Base-by-base conservation (phyloP, 805 yeast genomes). In the Zygoascus flipseniorum region DNA sequence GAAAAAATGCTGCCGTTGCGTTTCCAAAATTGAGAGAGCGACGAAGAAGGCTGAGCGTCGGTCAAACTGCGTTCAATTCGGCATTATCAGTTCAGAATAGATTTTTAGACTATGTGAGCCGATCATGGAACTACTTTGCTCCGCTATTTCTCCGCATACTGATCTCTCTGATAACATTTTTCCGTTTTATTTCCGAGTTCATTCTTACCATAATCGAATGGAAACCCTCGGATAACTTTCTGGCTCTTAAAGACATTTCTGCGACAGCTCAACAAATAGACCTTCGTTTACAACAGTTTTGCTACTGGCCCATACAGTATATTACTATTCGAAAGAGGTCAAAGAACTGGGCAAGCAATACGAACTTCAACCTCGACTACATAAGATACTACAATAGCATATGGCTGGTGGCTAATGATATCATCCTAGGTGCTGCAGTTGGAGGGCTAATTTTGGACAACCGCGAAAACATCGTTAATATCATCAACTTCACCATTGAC, bases 321-420 rank as follows among this genome's bases (percentile, higher is more conserved):
- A 65, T 81, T 48, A 78, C 82, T 47, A 75, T 84, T 20, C 61
- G 80, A 72, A 60, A 65, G 56, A 52, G 67, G 57, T 62, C 72
- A 59, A 60, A 67, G 57, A 60, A 70, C 64, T 65, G 78, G 76
- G 39, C 69, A 68, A 43, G 71, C 60, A 61, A 65, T 61, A 59
- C 69, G 1, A 64, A 60, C n/a, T 61, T 67, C 50, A 83, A 73
- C 70, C 71, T 65, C 56, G 78, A 64, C 66, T 77, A 63, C 71
- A 78, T 63, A 73, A 83, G 62, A 79, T 80, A 92, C 56, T 89
- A 88, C 72, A 95, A 95, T 62, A 83, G 90, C 0, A 56, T 90
- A 1, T 93, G 98, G 98, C 72, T 93, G 16, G 83, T 89, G 0
- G 67, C 82, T 4, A 92, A 93, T 66, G 99, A 93, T 66, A 65